A percentile compares a stretch with the other conserved stretches of the same genome.
Evolutionary conservation across 73 alveolate genomes (phyloP).

Genomic region (Paramecium primaurelia): DNA sequence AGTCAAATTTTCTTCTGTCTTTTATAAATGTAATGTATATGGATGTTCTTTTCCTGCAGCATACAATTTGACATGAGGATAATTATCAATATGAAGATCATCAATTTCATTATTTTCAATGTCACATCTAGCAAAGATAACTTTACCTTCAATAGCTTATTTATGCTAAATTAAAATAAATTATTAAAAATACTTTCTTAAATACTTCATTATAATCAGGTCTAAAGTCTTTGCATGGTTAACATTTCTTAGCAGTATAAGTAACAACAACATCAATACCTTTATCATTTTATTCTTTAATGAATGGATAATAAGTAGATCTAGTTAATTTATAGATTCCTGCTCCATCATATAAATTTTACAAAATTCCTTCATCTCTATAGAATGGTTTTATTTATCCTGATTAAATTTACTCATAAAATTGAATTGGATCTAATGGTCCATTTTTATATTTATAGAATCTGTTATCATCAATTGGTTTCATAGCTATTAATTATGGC

Average conservation of each 20-base stretch:
- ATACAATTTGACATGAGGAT: conserved; percentile 39
- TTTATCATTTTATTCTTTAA: background rate
- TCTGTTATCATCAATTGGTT: conserved; percentile 29
- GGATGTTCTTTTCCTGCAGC: conserved; percentile 39
- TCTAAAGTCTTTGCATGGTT: conserved; percentile 47
- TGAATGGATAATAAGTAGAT: background rate
- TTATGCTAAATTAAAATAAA: background rate
- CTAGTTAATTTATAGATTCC: conserved; percentile 40
- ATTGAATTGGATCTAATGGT: background rate
- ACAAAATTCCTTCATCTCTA: conserved; percentile 27
- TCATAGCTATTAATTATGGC: conserved; percentile 30
- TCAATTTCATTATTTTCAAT: conserved; percentile 41
- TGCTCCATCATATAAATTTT: conserved; percentile 34
- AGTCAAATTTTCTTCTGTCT: background rate
- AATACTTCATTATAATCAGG: conserved; percentile 40
- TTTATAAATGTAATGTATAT: background rate
- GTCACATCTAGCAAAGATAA: conserved; percentile 25
- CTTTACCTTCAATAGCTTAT: conserved; percentile 8
- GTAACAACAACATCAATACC: conserved; percentile 39
- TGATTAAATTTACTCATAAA: background rate
- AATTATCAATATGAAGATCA: background rate
- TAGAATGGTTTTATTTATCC: background rate
- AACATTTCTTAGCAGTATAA: conserved; percentile 28
- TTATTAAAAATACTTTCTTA: background rate
- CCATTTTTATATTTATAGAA: conserved; percentile 17